phyloP scores from a whole-genome alignment of 768 basidiomycete genomes.

The Termitomyces sp. region DNA sequence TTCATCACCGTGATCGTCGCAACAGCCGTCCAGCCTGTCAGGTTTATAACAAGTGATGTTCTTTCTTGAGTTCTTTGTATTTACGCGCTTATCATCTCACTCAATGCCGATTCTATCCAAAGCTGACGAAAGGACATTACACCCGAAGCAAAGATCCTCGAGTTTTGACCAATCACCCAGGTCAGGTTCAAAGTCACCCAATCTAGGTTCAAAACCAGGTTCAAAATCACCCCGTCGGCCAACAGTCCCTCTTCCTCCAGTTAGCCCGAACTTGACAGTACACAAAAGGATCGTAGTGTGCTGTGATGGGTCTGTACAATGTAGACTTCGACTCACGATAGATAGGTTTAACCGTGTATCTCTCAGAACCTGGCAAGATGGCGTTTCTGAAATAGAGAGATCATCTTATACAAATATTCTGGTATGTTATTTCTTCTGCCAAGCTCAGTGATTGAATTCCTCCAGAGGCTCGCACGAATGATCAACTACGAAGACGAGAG shows the following conservation, averaged over 20 bases:
- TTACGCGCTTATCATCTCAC: not conserved
- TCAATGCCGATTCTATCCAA: slow-evolving; percentile 7
- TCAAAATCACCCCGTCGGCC: slow-evolving; percentile 23
- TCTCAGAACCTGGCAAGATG: slow-evolving; percentile 70
- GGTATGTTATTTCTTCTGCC: slow-evolving; percentile 24
- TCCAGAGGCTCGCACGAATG: slow-evolving; percentile 48
- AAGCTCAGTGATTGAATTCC: not conserved
- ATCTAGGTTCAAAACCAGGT: not conserved
- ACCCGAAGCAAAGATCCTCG: not conserved
- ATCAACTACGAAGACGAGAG: slow-evolving; percentile 45
- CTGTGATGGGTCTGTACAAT: slow-evolving; percentile 59
- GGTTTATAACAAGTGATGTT: not conserved
- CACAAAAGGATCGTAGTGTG: slow-evolving; percentile 66
- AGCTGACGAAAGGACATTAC: not conserved
- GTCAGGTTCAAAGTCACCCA: slow-evolving; percentile 15
- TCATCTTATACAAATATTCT: slow-evolving; percentile 53
- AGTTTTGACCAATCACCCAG: not conserved
- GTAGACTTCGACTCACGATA: not conserved
- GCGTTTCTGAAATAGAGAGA: slow-evolving; percentile 34
- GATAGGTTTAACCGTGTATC: not conserved
- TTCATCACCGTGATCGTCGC: slow-evolving; percentile 8
- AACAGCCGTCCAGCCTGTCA: not conserved
- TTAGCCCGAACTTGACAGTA: slow-evolving; percentile 13
- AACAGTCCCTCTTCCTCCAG: slow-evolving; percentile 24
- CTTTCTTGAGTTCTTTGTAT: no score